A percentile compares a stretch with the other conserved stretches of the same genome.
Evolutionary conservation across 805 yeast genomes (phyloP).

Genomic region (Lipomyces yamadae): DNA sequence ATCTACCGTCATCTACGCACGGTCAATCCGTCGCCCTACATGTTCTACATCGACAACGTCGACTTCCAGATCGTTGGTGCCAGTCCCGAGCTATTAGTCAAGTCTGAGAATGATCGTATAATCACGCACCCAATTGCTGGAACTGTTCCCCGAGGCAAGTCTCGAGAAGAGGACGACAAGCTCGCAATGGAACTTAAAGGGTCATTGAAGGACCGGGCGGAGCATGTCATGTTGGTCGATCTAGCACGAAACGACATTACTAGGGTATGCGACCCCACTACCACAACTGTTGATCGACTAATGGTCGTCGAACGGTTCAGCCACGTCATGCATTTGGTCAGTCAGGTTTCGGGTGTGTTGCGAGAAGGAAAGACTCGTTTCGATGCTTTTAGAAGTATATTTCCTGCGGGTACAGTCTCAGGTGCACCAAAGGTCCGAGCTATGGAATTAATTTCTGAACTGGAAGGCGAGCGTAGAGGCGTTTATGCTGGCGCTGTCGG

Average conservation of each 20-base stretch:
- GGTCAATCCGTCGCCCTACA: slow-evolving; percentile 96
- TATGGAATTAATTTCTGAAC: slow-evolving; percentile 89
- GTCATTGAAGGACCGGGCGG: slow-evolving; percentile 92
- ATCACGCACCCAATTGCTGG: slow-evolving; percentile 99
- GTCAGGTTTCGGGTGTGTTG: slow-evolving; percentile 90
- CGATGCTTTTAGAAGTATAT: slow-evolving; percentile 96
- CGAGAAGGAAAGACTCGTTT: slow-evolving; percentile 84
- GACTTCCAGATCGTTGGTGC: slow-evolving; percentile 98
- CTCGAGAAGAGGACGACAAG: slow-evolving; percentile 87
- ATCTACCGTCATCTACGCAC: slow-evolving; percentile 92
- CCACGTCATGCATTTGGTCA: slow-evolving; percentile 95
- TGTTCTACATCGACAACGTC: slow-evolving; percentile 88
- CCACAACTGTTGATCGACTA: slow-evolving; percentile 85
- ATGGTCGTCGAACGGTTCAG: slow-evolving; percentile 91
- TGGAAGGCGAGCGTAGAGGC: slow-evolving; percentile 91
- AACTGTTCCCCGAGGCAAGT: slow-evolving; percentile 86
- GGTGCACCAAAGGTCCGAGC: slow-evolving; percentile 99
- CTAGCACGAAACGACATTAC: slow-evolving; percentile 95
- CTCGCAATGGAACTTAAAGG: slow-evolving; percentile 74
- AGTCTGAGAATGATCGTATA: slow-evolving; percentile 76
- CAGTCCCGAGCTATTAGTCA: slow-evolving; percentile 91
- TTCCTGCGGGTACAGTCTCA: slow-evolving; percentile 98
- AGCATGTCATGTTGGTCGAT: slow-evolving; percentile 98
- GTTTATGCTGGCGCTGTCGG: slow-evolving; percentile 99
- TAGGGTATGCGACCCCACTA: slow-evolving; percentile 85